Conservation (phyloP, 31 red algal species). For the Porphyra umbilicalis region DNA sequence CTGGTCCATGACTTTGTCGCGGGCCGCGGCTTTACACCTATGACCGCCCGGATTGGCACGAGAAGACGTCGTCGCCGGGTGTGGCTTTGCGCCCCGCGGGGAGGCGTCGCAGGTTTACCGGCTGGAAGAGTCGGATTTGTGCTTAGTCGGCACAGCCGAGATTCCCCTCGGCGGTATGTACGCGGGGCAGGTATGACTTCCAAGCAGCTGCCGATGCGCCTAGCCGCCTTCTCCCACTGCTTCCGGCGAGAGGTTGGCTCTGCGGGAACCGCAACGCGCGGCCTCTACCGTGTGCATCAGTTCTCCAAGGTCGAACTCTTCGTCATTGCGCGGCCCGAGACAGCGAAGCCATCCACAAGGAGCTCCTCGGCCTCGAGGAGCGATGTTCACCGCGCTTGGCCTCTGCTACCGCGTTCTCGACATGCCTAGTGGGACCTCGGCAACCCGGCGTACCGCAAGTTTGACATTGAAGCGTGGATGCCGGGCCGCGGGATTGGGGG, state of each 20-base stretch:
- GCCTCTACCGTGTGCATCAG: slow-evolving; percentile 94
- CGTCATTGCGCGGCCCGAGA: slow-evolving; percentile 64
- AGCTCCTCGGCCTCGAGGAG: slow-evolving; percentile 67
- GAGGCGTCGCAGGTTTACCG: slow-evolving; percentile 78
- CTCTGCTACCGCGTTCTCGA: slow-evolving; percentile 80
- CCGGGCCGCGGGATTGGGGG: slow-evolving; percentile 44
- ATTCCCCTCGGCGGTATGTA: slow-evolving; percentile 81
- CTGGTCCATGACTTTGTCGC: slow-evolving; percentile 55
- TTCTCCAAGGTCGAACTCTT: slow-evolving; percentile 99
- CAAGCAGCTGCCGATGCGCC: slow-evolving; percentile 70
- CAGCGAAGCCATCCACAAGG: slow-evolving; percentile 63
- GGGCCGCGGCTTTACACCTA: slow-evolving; percentile 57
- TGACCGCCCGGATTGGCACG: slow-evolving; percentile 81
- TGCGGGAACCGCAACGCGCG: slow-evolving; percentile 70
- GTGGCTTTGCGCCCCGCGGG: slow-evolving; percentile 76
- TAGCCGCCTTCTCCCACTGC: slow-evolving; percentile 87
- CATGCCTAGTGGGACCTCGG: slow-evolving; percentile 85
- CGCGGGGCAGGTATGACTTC: slow-evolving; percentile 65
- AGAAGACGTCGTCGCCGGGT: slow-evolving; percentile 57
- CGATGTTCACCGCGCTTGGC: slow-evolving; percentile 60
- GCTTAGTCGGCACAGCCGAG: slow-evolving; percentile 89
- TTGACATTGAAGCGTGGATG: slow-evolving; percentile 99
- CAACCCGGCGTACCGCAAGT: slow-evolving; percentile 84
- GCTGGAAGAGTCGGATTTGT: slow-evolving; percentile 73
- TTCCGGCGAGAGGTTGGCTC: slow-evolving; percentile 93